A percentile compares a stretch with the other conserved stretches of the same genome.
Evolutionary conservation across 495 filamentous ascomycete genomes (phyloP).

Genomic region (Lepraria neglecta): DNA sequence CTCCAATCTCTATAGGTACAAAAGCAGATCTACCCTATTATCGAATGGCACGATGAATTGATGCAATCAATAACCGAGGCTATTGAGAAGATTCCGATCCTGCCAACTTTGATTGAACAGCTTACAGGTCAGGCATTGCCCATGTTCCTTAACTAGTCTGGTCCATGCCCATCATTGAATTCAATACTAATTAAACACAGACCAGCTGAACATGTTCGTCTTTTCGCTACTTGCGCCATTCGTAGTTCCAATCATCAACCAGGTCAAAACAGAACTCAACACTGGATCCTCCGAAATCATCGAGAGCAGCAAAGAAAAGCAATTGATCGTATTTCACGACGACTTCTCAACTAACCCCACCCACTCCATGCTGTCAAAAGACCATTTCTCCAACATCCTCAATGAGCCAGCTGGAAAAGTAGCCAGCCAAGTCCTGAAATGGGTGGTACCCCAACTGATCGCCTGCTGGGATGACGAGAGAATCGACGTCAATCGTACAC

Average conservation of each 20-base stretch:
- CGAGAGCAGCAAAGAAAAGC: slow-evolving; percentile 66
- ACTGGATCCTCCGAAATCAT: slow-evolving; percentile 85
- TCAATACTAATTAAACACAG: slow-evolving; percentile 19
- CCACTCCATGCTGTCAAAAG: slow-evolving; percentile 94
- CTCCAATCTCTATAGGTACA: slow-evolving; percentile 41
- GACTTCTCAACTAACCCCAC: slow-evolving; percentile 70
- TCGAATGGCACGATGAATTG: slow-evolving; percentile 82
- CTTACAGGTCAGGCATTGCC: slow-evolving; percentile 53
- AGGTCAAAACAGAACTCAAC: slow-evolving; percentile 75
- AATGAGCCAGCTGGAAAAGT: slow-evolving; percentile 84
- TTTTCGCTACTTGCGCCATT: slow-evolving; percentile 82
- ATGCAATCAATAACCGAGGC: slow-evolving; percentile 70
- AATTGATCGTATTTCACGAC: slow-evolving; percentile 79
- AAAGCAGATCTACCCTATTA: slow-evolving; percentile 71
- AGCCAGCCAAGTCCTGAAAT: slow-evolving; percentile 68
- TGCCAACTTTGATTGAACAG: slow-evolving; percentile 72
- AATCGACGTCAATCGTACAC: slow-evolving; percentile 56
- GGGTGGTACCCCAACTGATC: slow-evolving; percentile 81
- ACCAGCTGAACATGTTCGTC: slow-evolving; percentile 70
- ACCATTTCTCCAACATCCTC: slow-evolving; percentile 81
- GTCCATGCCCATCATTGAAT: not conserved
- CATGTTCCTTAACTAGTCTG: not conserved
- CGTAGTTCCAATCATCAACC: slow-evolving; percentile 74
- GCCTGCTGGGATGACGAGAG: slow-evolving; percentile 74
- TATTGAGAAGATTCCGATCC: slow-evolving; percentile 72